A percentile compares a stretch with the other conserved stretches of the same genome.
These are phyloP conservation scores for Lolium perenne DNA, from an alignment of 176 grass and related monocot species.

Conservation along the genomic window DNA sequence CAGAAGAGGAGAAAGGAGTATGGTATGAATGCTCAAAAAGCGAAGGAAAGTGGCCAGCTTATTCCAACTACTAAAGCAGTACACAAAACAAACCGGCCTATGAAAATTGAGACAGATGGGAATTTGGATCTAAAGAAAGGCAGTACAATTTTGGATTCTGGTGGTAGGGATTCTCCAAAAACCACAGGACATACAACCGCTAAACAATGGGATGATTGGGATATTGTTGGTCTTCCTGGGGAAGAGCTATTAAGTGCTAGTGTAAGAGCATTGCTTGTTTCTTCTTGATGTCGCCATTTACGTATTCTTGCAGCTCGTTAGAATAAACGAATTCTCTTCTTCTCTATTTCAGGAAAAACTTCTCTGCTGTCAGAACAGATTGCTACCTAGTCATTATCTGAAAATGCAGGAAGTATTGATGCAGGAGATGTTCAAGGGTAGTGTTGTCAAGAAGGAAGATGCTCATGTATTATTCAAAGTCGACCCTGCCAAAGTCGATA, in stretches of 20 bases:
- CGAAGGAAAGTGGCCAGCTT: slow-evolving; percentile 63
- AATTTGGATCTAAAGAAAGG: slow-evolving; percentile 81
- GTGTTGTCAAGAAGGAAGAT: slow-evolving; percentile 80
- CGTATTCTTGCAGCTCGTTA: slow-evolving; percentile 1
- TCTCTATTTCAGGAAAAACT: slow-evolving; percentile 71
- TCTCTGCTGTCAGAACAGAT: slow-evolving; percentile 79
- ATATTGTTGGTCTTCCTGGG: slow-evolving; percentile 87
- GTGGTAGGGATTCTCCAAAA: slow-evolving; percentile 63
- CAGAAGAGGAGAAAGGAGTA: slow-evolving; percentile 84
- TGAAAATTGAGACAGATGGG: slow-evolving; percentile 71
- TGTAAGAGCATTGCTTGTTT: slow-evolving; percentile 58
- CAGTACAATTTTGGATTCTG: slow-evolving; percentile 54
- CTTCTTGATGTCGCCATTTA: slow-evolving; percentile 8
- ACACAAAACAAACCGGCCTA: slow-evolving; percentile 64
- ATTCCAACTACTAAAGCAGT: slow-evolving; percentile 59
- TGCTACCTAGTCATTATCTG: slow-evolving; percentile 83
- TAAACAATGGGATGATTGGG: slow-evolving; percentile 89
- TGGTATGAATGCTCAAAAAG: slow-evolving; percentile 65
- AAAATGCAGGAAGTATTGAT: slow-evolving; percentile 88
- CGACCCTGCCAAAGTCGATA: slow-evolving; percentile 81
- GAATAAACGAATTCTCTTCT: background rate
- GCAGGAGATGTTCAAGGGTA: slow-evolving; percentile 91
- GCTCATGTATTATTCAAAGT: slow-evolving; percentile 85
- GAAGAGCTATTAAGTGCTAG: slow-evolving; percentile 77
- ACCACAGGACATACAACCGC: slow-evolving; percentile 41